Base-by-base conservation (phyloP, 805 yeast species). In the Candida andamanensis region DNA sequence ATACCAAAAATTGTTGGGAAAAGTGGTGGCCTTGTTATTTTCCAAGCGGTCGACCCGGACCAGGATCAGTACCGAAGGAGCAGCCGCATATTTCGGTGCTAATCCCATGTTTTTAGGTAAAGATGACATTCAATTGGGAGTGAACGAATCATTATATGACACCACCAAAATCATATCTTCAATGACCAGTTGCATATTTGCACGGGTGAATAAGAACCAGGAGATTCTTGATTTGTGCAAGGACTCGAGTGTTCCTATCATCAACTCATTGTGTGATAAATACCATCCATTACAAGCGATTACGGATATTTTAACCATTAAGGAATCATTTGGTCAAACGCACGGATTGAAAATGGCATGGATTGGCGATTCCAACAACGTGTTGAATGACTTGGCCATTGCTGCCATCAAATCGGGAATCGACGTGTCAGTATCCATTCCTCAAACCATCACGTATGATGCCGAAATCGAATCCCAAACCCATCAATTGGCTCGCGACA, bases 341-440 rank as follows among this genome's bases (percentile, higher is more conserved):
- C 55, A 74, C 41, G 78, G 76, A 4, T 69, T 87, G 42, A 89
- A 86, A 47, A 61, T 90, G 29, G 78, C 96, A 2, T 90, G 98
- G 98, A 78, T 92, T 13, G 98, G 98, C 38, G 98, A 90, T 56
- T 80, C 97, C 18, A 92, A 92, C 58, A 92, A 92, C 50, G 97
- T 92, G 19, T 80, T 92, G 39, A 90, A 92, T 56, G 98, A 92
- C 62, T 71, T 92, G 59, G 77, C 94, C 9, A 76, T 89, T 41
- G 97, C 96, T 6, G 76, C 92, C 16, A 70, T 86, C 44, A 86
- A 80, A 61, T 67, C 74, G 4, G 97, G 97, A 9, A 87, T 92
- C 36, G 69, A 74, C 37, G 92, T 89, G 10, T 57, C 90, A 0
- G 70, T 89, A 24, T 87, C 95, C n/a, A 76, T 92, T 8, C 97